Evolutionary conservation across 495 filamentous ascomycete species (phyloP).

Genomic region (Choiromyces venosus): DNA sequence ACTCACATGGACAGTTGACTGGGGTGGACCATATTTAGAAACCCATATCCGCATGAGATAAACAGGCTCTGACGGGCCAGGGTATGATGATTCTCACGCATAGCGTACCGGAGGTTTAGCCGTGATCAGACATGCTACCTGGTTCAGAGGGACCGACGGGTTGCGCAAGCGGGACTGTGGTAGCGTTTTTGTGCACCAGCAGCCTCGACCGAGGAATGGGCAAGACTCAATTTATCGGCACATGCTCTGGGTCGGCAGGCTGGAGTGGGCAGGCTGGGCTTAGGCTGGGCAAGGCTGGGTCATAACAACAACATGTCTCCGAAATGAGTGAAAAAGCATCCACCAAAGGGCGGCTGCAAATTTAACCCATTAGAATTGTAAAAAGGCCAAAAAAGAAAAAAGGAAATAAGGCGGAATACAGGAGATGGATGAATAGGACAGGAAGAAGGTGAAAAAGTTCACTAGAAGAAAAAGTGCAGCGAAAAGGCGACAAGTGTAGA

Average conservation of each 20-base stretch:
- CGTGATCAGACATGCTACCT: slow-evolving; percentile 42
- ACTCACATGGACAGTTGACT: slow-evolving; percentile 28
- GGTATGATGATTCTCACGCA: slow-evolving; percentile 41
- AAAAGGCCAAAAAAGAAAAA: neutral
- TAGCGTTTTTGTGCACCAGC: slow-evolving; percentile 40
- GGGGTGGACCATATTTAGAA: slow-evolving; percentile 18
- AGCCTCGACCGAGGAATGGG: slow-evolving; percentile 38
- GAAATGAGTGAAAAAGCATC: neutral
- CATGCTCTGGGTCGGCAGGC: slow-evolving; percentile 30
- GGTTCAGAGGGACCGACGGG: slow-evolving; percentile 41
- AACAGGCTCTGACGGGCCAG: slow-evolving; percentile 40
- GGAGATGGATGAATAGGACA: neutral
- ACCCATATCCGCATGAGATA: slow-evolving; percentile 40
- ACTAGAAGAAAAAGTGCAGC: neutral
- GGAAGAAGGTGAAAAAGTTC: neutral
- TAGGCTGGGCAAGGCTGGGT: slow-evolving; percentile 12
- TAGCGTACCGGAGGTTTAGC: slow-evolving; percentile 44
- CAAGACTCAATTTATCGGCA: slow-evolving; percentile 33
- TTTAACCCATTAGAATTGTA: neutral
- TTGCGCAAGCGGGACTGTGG: slow-evolving; percentile 41
- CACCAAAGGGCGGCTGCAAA: neutral
- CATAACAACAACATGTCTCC: slow-evolving; percentile 34
- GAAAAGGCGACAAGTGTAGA: neutral
- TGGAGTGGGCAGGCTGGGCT: neutral
- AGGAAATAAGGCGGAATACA: neutral